A percentile compares a stretch with the other conserved stretches of the same genome.
Conservation (phyloP, 2,329 filamentous ascomycete genomes). For the Pseudohalonectria lignicola region DNA sequence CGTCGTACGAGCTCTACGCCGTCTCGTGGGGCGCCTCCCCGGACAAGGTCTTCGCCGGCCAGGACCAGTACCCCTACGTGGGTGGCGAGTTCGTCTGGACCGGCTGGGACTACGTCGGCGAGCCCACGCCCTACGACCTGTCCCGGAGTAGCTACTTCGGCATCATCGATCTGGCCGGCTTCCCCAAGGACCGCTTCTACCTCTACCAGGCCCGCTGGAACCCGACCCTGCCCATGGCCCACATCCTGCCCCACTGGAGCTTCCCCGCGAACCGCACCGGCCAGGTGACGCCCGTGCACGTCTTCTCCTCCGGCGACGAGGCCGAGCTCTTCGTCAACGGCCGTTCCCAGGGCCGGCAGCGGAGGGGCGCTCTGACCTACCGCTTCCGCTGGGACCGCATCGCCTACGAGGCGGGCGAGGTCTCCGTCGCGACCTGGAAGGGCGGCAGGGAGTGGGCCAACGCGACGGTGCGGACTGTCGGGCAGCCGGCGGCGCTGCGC, state of each 20-base stretch:
- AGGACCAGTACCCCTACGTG: constrained; percentile 36
- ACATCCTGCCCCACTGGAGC: constrained; percentile 46
- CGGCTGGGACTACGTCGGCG: constrained; percentile 18
- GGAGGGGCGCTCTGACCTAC: constrained; percentile 24
- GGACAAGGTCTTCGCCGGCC: constrained; percentile 39
- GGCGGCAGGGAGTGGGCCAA: constrained; percentile 33
- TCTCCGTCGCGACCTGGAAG: constrained; percentile 36
- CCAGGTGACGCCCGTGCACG: constrained; percentile 39
- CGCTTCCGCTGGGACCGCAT: constrained; percentile 43
- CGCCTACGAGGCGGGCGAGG: constrained; percentile 32
- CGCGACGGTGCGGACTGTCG: constrained; percentile 27
- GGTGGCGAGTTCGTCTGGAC: constrained; percentile 31
- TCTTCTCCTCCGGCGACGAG: constrained; percentile 38
- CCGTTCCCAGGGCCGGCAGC: constrained; percentile 27
- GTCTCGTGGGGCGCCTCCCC: constrained; percentile 33
- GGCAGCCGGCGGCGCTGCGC: constrained; percentile 22
- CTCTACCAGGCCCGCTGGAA: constrained; percentile 44
- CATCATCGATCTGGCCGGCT: constrained; percentile 45
- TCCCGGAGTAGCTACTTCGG: constrained; percentile 42
- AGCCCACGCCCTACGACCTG: constrained; percentile 24
- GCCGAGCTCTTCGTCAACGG: constrained; percentile 45
- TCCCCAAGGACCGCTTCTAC: constrained; percentile 44
- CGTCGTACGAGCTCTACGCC: constrained; percentile 40
- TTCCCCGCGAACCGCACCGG: constrained; percentile 37
- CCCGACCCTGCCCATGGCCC: constrained; percentile 32